phyloP scores from a whole-genome alignment of 2,329 filamentous ascomycete genomes.

The Neopestalotiopsis clavispora region DNA sequence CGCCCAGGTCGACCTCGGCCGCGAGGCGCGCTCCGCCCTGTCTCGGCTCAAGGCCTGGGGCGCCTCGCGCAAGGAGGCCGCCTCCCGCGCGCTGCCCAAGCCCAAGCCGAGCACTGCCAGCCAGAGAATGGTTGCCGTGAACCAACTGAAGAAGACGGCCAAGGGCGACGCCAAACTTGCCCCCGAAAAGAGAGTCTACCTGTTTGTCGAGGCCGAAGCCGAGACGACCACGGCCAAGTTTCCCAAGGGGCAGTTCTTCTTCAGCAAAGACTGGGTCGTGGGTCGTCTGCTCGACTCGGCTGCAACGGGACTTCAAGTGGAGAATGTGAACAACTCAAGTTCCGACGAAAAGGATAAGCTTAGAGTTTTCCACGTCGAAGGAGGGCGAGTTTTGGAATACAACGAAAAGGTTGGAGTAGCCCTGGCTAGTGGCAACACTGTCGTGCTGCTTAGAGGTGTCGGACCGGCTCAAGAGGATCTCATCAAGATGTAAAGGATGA shows the following conservation, averaged over 20 bases:
- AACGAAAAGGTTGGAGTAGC: slow-evolving; percentile 79
- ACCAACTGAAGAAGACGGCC: slow-evolving; percentile 81
- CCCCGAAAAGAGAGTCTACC: slow-evolving; percentile 83
- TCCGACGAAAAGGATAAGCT: slow-evolving; percentile 79
- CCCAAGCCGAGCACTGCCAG: slow-evolving; percentile 67
- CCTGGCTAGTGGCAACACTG: slow-evolving; percentile 82
- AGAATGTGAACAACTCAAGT: slow-evolving; percentile 83
- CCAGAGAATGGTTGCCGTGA: slow-evolving; percentile 70
- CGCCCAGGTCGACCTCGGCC: slow-evolving; percentile 52
- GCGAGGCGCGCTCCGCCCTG: slow-evolving; percentile 76
- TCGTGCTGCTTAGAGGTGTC: slow-evolving; percentile 86
- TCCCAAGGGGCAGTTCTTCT: slow-evolving; percentile 82
- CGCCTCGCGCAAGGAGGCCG: slow-evolving; percentile 69
- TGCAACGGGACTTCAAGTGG: slow-evolving; percentile 76
- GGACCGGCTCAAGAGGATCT: slow-evolving; percentile 74
- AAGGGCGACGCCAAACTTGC: slow-evolving; percentile 88
- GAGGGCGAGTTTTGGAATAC: slow-evolving; percentile 84
- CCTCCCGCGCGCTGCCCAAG: slow-evolving; percentile 63
- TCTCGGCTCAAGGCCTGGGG: slow-evolving; percentile 82
- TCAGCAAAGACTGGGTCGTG: slow-evolving; percentile 85
- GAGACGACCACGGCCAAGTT: slow-evolving; percentile 84
- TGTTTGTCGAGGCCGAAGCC: slow-evolving; percentile 88
- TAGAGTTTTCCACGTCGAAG: slow-evolving; percentile 91
- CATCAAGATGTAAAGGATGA: slow-evolving; percentile 52
- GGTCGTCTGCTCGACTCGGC: slow-evolving; percentile 81